Evolutionary conservation across 139 green algal species (phyloP).

Genomic region (Diplosphaera chodatii): DNA sequence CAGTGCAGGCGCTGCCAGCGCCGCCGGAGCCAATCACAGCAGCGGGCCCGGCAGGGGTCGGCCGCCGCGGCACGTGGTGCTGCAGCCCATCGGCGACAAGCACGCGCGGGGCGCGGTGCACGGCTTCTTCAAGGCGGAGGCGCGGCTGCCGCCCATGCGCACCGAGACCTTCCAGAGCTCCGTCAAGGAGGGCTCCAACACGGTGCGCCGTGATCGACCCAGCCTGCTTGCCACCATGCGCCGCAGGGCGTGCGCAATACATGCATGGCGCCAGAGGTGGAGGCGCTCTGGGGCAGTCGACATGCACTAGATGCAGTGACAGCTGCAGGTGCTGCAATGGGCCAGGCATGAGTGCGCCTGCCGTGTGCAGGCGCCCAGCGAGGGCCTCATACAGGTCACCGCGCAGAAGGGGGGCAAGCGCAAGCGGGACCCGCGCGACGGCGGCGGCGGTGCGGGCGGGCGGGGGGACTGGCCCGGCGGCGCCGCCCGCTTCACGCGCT

Average conservation of each 20-base stretch:
- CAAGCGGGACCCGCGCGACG: neutral
- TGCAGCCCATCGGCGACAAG: conserved; percentile 31
- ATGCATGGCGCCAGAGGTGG: too few relatives aligned
- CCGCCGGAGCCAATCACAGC: too few relatives aligned
- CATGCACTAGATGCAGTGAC: too few relatives aligned
- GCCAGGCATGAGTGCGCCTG: too few relatives aligned
- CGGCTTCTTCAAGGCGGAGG: conserved; percentile 30
- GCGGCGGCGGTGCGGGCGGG: neutral
- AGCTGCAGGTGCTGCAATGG: too few relatives aligned
- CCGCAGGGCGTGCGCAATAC: too few relatives aligned
- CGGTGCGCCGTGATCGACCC: neutral
- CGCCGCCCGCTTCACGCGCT: conserved; percentile 42
- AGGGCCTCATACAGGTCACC: neutral
- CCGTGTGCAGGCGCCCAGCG: neutral
- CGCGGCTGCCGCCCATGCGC: conserved; percentile 17
- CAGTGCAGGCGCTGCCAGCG: too few relatives aligned
- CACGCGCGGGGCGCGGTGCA: conserved; percentile 29
- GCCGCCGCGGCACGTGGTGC: conserved; percentile 15
- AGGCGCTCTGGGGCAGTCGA: too few relatives aligned
- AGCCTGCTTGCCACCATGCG: too few relatives aligned
- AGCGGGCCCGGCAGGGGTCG: neutral
- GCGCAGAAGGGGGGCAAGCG: neutral
- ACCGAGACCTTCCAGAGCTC: conserved; percentile 11
- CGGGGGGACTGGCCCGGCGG: conserved; percentile 40
- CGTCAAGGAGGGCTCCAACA: neutral